phyloP scores from a whole-genome alignment of 345 rosid genomes.

The Acer yangbiense region DNA sequence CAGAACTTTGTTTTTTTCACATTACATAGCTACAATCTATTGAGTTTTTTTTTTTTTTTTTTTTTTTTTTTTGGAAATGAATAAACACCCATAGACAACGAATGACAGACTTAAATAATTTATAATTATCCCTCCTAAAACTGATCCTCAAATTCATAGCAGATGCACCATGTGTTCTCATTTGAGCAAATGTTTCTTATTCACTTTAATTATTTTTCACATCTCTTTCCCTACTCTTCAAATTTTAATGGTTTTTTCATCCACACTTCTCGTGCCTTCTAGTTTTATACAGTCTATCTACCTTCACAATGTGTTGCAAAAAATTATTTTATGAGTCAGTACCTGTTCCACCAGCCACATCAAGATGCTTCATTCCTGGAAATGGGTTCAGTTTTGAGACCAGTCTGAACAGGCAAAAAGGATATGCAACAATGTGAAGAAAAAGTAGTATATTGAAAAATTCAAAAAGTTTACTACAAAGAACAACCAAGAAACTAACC shows the following conservation, averaged over 20 bases:
- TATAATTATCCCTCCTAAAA: too few species aligned
- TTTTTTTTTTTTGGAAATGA: too few species aligned
- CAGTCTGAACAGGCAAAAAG: slow-evolving; percentile 47
- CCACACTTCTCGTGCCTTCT: background rate
- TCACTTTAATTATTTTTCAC: background rate
- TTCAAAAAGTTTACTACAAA: slow-evolving; percentile 4
- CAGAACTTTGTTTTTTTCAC: too few species aligned
- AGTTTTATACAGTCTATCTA: background rate
- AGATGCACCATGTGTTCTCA: background rate
- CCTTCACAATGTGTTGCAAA: background rate
- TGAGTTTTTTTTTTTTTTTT: too few species aligned
- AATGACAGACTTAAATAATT: too few species aligned
- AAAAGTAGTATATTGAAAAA: slow-evolving; percentile 6
- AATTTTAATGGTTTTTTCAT: background rate
- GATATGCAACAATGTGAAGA: slow-evolving; percentile 14
- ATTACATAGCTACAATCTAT: too few species aligned
- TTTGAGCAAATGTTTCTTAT: background rate
- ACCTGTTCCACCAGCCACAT: slow-evolving; percentile 99
- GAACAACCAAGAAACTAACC: slow-evolving; percentile 40
- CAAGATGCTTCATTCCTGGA: slow-evolving; percentile 96
- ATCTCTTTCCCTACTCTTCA: too few species aligned
- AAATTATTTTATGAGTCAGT: background rate
- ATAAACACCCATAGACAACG: too few species aligned
- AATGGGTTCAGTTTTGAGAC: slow-evolving; percentile 86
- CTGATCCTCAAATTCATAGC: background rate